These are phyloP conservation scores for Chaetomium sp. DNA, from an alignment of 2,329 filamentous ascomycete species.

Conservation along the genomic window DNA sequence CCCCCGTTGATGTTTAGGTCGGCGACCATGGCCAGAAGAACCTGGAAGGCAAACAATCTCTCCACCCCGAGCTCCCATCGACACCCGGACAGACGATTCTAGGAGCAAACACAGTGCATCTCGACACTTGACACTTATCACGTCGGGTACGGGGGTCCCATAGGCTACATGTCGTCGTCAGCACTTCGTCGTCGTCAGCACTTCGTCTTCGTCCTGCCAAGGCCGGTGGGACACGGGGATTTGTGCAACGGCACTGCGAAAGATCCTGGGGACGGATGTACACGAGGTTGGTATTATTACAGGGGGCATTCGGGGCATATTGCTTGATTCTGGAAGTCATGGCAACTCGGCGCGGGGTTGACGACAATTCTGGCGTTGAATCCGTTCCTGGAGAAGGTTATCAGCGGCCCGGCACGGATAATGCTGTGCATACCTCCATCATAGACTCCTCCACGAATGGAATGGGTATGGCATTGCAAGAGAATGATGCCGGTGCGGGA, in stretches of 20 bases:
- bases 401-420: not conserved
- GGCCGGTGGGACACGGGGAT: not conserved
- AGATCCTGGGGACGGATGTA: not conserved
- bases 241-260: not conserved
- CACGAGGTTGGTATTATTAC: not conserved
- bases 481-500: not conserved
- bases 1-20: constrained; percentile 3
- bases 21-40: not conserved
- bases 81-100: not conserved
- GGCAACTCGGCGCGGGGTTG: not conserved
- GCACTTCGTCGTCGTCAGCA: not conserved
- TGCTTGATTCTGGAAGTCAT: not conserved
- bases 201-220: too few species aligned
- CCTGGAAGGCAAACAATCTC: constrained; percentile 2
- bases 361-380: not conserved
- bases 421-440: not conserved
- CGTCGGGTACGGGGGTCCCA: not conserved
- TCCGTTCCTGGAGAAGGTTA: not conserved
- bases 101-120: not conserved
- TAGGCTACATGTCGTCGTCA: not conserved
- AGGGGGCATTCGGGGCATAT: not conserved
- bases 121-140: not conserved
- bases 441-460: not conserved
- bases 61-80: not conserved
- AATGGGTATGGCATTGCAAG: not conserved